Conservation (phyloP, 2,329 filamentous ascomycete genomes). For the Zymoseptoria crescenta region DNA sequence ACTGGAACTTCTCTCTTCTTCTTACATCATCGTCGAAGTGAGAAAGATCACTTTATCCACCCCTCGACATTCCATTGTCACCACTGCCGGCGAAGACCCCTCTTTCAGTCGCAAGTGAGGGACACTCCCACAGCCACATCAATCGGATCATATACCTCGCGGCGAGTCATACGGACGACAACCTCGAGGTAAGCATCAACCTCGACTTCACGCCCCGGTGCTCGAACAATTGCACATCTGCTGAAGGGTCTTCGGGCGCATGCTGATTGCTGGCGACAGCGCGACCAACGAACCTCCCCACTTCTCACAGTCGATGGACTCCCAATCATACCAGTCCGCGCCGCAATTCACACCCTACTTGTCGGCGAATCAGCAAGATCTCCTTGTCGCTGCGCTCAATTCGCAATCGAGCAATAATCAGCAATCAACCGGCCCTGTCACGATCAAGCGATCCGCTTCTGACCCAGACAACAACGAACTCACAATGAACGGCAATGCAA, state of each 20-base stretch:
- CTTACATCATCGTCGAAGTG: not conserved
- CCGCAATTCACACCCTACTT: conserved; percentile 35
- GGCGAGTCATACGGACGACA: not conserved
- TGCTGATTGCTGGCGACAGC: not conserved
- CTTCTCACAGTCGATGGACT: conserved; percentile 10
- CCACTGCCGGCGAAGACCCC: not conserved
- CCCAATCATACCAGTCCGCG: conserved; percentile 8
- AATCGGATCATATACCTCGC: not conserved
- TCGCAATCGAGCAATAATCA: conserved; percentile 30
- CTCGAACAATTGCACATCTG: not conserved
- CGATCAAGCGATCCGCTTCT: conserved; percentile 6
- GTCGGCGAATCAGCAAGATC: conserved; percentile 36
- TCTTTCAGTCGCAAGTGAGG: not conserved
- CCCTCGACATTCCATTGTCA: not conserved
- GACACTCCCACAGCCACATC: not conserved
- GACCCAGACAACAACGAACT: conserved; percentile 6
- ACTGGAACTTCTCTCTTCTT: not conserved
- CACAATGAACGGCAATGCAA: conserved; percentile 18
- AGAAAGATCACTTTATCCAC: not conserved
- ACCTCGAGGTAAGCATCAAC: not conserved
- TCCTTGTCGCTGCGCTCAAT: conserved; percentile 41
- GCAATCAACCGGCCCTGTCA: conserved; percentile 17
- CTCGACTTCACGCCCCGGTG: not conserved
- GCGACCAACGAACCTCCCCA: not conserved
- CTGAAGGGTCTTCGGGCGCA: not conserved